Evolutionary conservation across 306 rosid species (phyloP).

Genomic region (Glycine soja): DNA sequence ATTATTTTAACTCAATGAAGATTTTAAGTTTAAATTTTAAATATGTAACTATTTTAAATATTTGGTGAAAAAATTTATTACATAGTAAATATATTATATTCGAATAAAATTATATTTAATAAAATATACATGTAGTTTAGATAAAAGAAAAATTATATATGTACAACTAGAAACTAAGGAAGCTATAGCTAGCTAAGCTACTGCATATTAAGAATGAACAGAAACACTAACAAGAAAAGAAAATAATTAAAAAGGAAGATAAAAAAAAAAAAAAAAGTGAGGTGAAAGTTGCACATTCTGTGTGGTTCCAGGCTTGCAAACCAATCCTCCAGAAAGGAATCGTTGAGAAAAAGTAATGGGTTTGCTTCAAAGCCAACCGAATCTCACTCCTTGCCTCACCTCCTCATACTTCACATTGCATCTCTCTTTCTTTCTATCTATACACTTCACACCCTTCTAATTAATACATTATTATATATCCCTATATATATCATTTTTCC

Average conservation of each 20-base stretch:
- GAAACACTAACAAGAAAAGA: constrained; percentile 14
- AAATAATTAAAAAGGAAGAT: constrained; percentile 13
- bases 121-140: no score
- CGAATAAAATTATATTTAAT: no score
- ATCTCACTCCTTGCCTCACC: constrained; percentile 87
- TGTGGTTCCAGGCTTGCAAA: constrained; percentile 95
- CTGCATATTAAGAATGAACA: constrained; percentile 1
- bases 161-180: not conserved
- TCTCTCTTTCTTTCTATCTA: constrained; percentile 37
- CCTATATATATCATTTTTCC: constrained; percentile 56
- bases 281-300: constrained; percentile 52
- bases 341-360: constrained; percentile 86
- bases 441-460: constrained; percentile 37
- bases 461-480: constrained; percentile 11
- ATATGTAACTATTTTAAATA: no score
- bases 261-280: not conserved
- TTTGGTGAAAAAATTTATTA: no score
- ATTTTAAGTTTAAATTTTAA: no score
- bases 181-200: not conserved
- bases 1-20: no score
- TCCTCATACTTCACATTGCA: constrained; percentile 67
- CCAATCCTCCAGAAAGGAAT: constrained; percentile 87
- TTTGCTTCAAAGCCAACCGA: constrained; percentile 99
- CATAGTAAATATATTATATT: no score
- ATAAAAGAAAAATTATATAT: no score